Conservation (phyloP, 176 grass and related monocot genomes). For the Oryza longistaminata region DNA sequence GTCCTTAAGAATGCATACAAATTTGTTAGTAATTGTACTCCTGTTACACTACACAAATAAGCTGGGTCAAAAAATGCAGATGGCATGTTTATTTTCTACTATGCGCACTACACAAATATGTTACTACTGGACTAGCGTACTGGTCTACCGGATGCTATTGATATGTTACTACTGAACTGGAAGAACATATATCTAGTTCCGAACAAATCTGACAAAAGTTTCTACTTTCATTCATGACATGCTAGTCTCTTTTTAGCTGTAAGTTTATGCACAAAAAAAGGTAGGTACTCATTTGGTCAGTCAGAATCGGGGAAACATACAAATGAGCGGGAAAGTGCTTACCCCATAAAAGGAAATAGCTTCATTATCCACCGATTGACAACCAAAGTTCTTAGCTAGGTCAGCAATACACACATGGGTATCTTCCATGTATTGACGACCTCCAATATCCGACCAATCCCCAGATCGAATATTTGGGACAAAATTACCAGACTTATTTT, state of each 20-base stretch:
- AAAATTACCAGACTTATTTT: slow-evolving; percentile 50
- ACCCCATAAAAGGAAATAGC: slow-evolving; percentile 89
- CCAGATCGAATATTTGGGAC: slow-evolving; percentile 66
- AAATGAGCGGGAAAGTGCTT: slow-evolving; percentile 13
- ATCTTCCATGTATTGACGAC: slow-evolving; percentile 87
- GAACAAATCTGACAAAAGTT: not conserved
- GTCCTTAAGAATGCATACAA: not conserved
- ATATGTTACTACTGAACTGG: not conserved
- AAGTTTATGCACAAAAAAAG: not conserved
- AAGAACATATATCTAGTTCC: not conserved
- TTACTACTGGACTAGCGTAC: not conserved
- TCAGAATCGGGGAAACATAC: not conserved
- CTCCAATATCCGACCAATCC: slow-evolving; percentile 83
- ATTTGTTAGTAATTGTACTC: not conserved
- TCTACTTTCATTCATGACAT: not conserved
- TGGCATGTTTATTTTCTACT: slow-evolving; percentile 13
- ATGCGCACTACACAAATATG: not conserved
- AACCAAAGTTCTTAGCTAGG: slow-evolving; percentile 67
- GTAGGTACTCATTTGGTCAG: not conserved
- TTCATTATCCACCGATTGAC: slow-evolving; percentile 47
- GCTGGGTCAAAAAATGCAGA: not conserved
- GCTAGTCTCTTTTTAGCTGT: not conserved
- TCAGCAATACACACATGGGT: slow-evolving; percentile 83
- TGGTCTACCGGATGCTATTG: too few relatives aligned
- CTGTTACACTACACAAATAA: not conserved